A percentile compares a stretch with the other conserved stretches of the same genome.
phyloP scores from a whole-genome alignment of 352 stramenopile species.

The Phytophthora foliorum region DNA sequence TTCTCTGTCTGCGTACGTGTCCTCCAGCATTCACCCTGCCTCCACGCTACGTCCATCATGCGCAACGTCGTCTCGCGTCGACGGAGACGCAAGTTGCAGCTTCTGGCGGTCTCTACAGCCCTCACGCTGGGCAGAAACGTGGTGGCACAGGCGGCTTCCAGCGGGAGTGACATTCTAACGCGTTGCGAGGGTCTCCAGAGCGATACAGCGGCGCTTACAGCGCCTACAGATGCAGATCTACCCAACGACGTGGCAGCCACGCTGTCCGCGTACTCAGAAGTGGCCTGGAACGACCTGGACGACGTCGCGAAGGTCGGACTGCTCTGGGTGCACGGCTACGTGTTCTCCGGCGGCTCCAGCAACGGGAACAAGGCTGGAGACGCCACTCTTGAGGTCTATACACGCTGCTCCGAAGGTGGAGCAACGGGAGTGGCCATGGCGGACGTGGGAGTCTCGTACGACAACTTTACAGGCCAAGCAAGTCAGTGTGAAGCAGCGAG shows the following conservation, averaged over 20 bases:
- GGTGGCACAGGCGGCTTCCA: background rate
- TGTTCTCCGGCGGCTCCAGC: conserved; percentile 41
- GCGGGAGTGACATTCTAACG: conserved; percentile 31
- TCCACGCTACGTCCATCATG: conserved; percentile 5
- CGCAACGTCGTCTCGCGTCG: background rate
- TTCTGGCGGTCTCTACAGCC: conserved; percentile 27
- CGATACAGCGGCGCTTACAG: conserved; percentile 15
- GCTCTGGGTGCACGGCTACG: conserved; percentile 61
- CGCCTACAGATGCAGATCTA: conserved; percentile 12
- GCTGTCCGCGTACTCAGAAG: conserved; percentile 23
- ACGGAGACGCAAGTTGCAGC: conserved; percentile 28
- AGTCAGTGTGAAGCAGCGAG: conserved; percentile 30
- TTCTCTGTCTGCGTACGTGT: conserved; percentile 3
- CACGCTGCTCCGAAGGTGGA: conserved; percentile 28
- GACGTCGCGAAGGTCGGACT: conserved; percentile 54
- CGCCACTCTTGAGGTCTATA: conserved; percentile 51
- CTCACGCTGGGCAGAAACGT: conserved; percentile 20
- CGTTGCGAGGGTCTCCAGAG: conserved; percentile 37
- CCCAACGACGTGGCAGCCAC: conserved; percentile 31
- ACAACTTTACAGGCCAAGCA: conserved; percentile 28
- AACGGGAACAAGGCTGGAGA: conserved; percentile 22
- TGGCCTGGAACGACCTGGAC: conserved; percentile 42
- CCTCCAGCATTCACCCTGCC: background rate
- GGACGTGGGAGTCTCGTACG: conserved; percentile 38
- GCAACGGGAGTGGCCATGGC: conserved; percentile 38